phyloP scores from a whole-genome alignment of 2,329 filamentous ascomycete genomes.

The Fusarium nygamai region DNA sequence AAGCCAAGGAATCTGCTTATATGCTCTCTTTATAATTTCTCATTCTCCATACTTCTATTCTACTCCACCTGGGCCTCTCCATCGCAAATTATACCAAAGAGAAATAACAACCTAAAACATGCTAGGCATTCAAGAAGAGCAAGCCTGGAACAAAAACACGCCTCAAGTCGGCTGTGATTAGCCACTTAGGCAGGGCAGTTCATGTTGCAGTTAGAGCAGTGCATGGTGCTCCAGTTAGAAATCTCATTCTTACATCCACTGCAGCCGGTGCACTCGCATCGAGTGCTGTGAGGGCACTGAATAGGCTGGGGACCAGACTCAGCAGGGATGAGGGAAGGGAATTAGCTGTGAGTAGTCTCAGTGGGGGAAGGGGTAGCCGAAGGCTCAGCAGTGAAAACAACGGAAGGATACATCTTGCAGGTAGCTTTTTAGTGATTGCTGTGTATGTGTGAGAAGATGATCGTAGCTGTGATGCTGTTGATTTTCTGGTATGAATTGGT shows the following conservation, averaged over 20 bases:
- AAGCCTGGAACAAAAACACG: background rate
- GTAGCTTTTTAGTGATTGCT: background rate
- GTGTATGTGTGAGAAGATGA: background rate
- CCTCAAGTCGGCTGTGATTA: background rate
- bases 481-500: background rate
- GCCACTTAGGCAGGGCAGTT: background rate
- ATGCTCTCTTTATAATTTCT: background rate
- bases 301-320: background rate
- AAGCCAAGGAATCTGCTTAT: accelerated
- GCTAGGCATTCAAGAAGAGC: too few relatives aligned
- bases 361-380: background rate
- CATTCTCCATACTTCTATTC: background rate
- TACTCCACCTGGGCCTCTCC: background rate
- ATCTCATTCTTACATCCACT: background rate
- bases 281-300: background rate
- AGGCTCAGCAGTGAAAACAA: background rate
- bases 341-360: background rate
- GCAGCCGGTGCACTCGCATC: background rate
- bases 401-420: background rate
- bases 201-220: background rate
- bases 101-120: accelerated
- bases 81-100: background rate
- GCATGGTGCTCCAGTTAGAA: background rate
- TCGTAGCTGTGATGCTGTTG: background rate
- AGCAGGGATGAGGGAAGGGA: background rate